Evolutionary conservation across 331 rosid genomes (phyloP).

Genomic region (Saraca asoca): DNA sequence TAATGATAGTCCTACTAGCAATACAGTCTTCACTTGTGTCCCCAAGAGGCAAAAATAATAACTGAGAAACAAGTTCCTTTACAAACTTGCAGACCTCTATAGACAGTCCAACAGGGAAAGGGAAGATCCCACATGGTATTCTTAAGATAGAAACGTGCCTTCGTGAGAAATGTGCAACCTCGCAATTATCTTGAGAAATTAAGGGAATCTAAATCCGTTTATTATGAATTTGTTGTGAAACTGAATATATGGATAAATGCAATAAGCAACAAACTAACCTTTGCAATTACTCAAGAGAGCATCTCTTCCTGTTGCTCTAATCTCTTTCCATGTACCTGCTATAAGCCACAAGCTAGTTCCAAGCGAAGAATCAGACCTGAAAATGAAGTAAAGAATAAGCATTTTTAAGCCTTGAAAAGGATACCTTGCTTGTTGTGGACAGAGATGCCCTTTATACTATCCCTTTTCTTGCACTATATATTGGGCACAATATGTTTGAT

Average conservation of each 20-base stretch:
- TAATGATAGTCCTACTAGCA: too few species aligned
- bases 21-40: too few species aligned
- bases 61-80: too few species aligned
- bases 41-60: too few species aligned
- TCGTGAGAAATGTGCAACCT: too few species aligned
- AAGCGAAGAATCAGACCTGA: constrained; percentile 46
- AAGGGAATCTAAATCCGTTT: too few species aligned
- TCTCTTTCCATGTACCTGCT: constrained; percentile 1
- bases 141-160: too few species aligned
- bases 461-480: constrained; percentile 12
- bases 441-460: constrained; percentile 28
- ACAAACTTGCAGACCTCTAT: too few species aligned
- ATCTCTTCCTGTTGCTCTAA: neutral
- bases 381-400: constrained; percentile 4
- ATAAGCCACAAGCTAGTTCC: constrained; percentile 32
- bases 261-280: neutral
- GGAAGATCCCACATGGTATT: neutral
- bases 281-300: neutral
- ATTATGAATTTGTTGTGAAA: too few species aligned
- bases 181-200: too few species aligned
- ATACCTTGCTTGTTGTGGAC: constrained; percentile 58
- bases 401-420: neutral
- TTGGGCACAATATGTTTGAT: neutral
- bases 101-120: neutral
- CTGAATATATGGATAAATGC: neutral